phyloP scores from a whole-genome alignment of 345 rosid species.

The Eucalyptus erythrocorys region DNA sequence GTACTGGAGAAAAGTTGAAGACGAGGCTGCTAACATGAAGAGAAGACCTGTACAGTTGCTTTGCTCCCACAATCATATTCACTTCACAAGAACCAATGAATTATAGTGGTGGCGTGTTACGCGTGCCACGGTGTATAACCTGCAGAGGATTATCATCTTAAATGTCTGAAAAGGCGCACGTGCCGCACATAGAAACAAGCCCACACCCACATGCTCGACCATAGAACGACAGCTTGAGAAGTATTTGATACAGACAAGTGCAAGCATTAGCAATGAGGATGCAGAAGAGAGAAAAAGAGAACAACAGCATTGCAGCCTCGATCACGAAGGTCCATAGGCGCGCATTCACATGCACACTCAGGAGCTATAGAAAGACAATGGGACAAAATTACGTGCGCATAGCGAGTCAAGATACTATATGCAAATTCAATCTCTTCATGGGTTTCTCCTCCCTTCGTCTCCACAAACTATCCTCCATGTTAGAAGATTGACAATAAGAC shows the following conservation, averaged over 20 bases:
- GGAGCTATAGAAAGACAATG: neutral
- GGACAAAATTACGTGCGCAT: neutral
- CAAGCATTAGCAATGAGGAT: neutral
- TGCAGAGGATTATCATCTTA: neutral
- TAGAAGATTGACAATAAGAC: neutral
- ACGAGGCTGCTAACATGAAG: neutral
- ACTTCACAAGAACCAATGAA: neutral
- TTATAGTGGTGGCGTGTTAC: neutral
- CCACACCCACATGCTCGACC: neutral
- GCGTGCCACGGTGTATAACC: neutral
- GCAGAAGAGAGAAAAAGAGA: neutral
- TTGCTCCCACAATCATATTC: neutral
- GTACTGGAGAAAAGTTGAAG: neutral
- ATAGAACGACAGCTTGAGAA: neutral
- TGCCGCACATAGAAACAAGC: neutral
- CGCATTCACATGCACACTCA: neutral
- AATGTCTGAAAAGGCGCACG: neutral
- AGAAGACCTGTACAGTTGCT: conserved; percentile 1
- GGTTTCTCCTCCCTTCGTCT: neutral
- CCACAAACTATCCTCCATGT: neutral
- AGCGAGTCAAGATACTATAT: neutral
- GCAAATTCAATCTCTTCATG: neutral
- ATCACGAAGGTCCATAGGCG: neutral
- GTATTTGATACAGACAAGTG: neutral
- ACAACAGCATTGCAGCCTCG: neutral